These are phyloP conservation scores for Karstenula rhodostoma DNA, from an alignment of 2,329 filamentous ascomycete species.

Conservation along the genomic window DNA sequence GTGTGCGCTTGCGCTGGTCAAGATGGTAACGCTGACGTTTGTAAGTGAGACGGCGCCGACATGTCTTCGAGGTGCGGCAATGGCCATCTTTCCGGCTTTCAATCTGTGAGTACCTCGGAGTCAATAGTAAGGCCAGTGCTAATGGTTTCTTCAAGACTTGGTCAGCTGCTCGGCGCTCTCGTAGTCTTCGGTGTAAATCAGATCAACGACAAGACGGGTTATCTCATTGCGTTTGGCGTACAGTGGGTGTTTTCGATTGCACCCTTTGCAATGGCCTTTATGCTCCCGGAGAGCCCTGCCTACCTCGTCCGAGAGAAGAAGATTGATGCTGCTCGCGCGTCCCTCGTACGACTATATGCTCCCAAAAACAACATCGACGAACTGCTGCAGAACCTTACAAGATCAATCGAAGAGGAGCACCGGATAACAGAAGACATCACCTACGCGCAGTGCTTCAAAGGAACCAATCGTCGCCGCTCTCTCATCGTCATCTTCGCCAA, in stretches of 20 bases:
- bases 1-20: constrained; percentile 52
- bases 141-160: constrained; percentile 28
- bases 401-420: constrained; percentile 45
- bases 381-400: constrained; percentile 31
- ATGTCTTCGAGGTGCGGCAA: constrained; percentile 51
- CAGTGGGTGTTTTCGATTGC: constrained; percentile 52
- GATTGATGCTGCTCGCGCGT: constrained; percentile 48
- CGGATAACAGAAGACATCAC: constrained; percentile 49
- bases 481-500: constrained; percentile 50
- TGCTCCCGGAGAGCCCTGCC: constrained; percentile 59
- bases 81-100: constrained; percentile 56
- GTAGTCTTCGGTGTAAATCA: constrained; percentile 47
- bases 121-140: too few species aligned
- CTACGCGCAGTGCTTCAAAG: constrained; percentile 30
- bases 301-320: constrained; percentile 53
- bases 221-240: constrained; percentile 48
- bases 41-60: constrained; percentile 56
- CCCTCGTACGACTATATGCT: constrained; percentile 58
- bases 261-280: constrained; percentile 48
- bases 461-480: constrained; percentile 19
- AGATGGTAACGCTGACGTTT: constrained; percentile 54
- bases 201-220: constrained; percentile 35
- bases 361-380: constrained; percentile 36
- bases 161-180: constrained; percentile 54
- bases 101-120: constrained; percentile 43